Base-by-base conservation (phyloP, 768 basidiomycete species). In the Panaeolus cyanescens region DNA sequence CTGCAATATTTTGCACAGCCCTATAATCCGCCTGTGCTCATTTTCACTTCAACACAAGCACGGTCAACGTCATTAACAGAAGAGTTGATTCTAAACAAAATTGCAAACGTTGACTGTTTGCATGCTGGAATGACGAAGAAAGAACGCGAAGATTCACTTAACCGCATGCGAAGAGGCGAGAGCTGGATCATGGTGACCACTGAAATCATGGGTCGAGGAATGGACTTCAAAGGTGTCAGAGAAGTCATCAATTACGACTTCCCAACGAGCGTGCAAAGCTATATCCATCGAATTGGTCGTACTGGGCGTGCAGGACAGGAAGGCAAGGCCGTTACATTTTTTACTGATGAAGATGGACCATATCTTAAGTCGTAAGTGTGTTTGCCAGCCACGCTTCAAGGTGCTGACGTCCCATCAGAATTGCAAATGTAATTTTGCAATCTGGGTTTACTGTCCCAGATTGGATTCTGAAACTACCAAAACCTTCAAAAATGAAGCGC, bases 181-280 rank as follows among this genome's bases (percentile, higher is more conserved):
- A 91, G 93, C 62, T 99, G 97, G 97, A 86, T 96, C 32, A 86
- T 99, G 85, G 85, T 99, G 50, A 93, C 90, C 65, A 99, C 97
- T 22, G 97, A 99, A 72, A 92, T 99, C 55, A 92, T 99, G 93
- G 95, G 94, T 22, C 85, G 97, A 66, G 97, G 97, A 3, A 95
- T 99, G 90, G 97, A 99, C 71, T 99, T 99, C 80, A 92, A 90
- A 72, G 95, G 96, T 9, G 87, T 96, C 56, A 81, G 88, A 61
- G 92, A 98, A 70, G 95, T 99, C 9, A 90, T 99, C 70, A 99
- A 98, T 74, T 96, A 92, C 68, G 96, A 98, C 75, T 98, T 99
- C 75, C 97, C 97, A 2, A 95, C 91, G 36, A 96, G 87, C 58
- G 90, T 96, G 2, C 95, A 96, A 73, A 95, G 92, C 69, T 99